Conservation (phyloP, 352 stramenopile species). For the Phytophthora fragariae region DNA sequence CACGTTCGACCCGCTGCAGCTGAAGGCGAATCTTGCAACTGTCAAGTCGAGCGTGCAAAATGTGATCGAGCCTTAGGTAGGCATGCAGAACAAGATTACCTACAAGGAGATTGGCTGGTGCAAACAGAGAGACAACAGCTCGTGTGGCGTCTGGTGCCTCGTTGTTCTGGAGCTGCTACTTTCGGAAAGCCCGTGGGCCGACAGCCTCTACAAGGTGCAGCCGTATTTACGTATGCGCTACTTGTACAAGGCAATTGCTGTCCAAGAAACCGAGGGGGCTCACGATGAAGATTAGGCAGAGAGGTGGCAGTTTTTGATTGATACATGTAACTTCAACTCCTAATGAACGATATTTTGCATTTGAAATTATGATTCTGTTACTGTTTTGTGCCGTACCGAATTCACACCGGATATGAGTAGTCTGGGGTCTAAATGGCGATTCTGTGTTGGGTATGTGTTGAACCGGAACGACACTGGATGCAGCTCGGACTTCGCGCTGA, state of each 20-base stretch:
- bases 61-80: neutral
- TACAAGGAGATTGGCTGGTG: constrained; percentile 3
- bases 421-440: too few species aligned
- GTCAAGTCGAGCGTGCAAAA: neutral
- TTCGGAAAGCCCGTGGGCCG: neutral
- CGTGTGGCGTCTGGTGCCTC: constrained; percentile 17
- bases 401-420: too few species aligned
- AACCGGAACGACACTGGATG: too few species aligned
- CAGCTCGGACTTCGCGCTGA: too few species aligned
- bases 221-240: constrained; percentile 9
- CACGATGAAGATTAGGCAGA: too few species aligned
- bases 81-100: neutral
- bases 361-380: too few species aligned
- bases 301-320: too few species aligned
- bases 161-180: constrained; percentile 8
- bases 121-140: constrained; percentile 1
- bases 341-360: too few species aligned
- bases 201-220: constrained; percentile 1
- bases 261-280: too few species aligned
- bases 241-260: constrained; percentile 6
- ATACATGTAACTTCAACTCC: too few species aligned
- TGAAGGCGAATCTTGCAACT: neutral
- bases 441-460: too few species aligned
- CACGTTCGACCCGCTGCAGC: constrained; percentile 3
- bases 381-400: too few species aligned